Base-by-base conservation (phyloP, 139 green algal genomes). In the Chlamydomonas urium region DNA sequence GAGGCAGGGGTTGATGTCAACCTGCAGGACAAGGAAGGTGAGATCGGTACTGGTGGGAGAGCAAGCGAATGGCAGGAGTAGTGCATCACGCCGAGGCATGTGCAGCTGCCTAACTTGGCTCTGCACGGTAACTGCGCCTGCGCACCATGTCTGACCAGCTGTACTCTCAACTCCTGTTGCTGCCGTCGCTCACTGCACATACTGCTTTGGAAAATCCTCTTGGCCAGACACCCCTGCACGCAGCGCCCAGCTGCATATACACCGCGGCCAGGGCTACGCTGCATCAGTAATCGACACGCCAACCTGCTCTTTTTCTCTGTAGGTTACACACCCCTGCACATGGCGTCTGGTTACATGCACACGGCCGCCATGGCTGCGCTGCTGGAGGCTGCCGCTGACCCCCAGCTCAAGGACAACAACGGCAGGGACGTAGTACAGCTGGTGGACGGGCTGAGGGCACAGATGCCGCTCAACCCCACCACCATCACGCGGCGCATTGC, bases 291-390 rank as follows among this genome's bases (percentile, higher is more conserved):
- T 29, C 24, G 10, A 62, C 10, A 62, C 19, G 6, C 14, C 8
- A n/a, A n/a, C 45, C 45, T 53, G 45, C 45, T 58, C 36, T 61
- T 53, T n/a, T n/a, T n/a, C n/a, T 68, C 8, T 47, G 60, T 68
- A 90, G 87, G 88, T 29, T 94, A 91, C 79, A 94, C 89, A 1
- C 85, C 89, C 0, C 78, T 94, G 42, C 89, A 94, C 74, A 92
- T 94, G 86, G 88, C 89, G 0, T 77, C 79, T 3, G 85, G 89
- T 19, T 92, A 93, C 76, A 81, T 89, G 38, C 87, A 91, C 72
- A 84, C 74, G 3, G 45, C 68, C 32, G 76, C 76, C 26, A 87
- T 93, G 60, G 48, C 61, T 1, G 71, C 59, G 34, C 84, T 94
- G 75, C 73, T 93, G 6, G 79, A 89, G 57, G 77, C 71, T 0